Evolutionary conservation across 2,329 filamentous ascomycete species (phyloP).

Genomic region (Colletotrichum tanaceti): DNA sequence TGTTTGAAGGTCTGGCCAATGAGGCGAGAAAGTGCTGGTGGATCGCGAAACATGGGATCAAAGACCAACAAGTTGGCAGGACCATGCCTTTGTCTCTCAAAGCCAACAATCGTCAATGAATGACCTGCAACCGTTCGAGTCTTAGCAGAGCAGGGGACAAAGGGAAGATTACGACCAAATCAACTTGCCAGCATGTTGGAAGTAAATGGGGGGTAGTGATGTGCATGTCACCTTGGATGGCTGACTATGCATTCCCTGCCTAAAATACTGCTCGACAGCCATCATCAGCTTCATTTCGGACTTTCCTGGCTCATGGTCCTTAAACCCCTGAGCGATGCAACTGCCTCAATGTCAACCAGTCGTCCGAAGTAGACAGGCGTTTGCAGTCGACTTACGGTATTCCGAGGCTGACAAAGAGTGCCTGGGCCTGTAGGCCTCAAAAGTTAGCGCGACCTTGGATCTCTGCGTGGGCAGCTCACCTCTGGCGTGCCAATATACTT

Average conservation of each 20-base stretch:
- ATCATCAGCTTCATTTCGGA: conserved; percentile 69
- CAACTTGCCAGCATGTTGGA: conserved; percentile 79
- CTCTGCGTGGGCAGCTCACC: conserved; percentile 57
- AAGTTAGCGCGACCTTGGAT: neutral
- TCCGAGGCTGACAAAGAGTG: conserved; percentile 76
- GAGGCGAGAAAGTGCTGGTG: conserved; percentile 70
- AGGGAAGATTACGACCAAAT: neutral
- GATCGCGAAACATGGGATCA: conserved; percentile 84
- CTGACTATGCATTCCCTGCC: conserved; percentile 61
- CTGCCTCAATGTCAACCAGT: conserved; percentile 48
- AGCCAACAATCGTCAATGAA: conserved; percentile 88
- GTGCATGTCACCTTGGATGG: conserved; percentile 76
- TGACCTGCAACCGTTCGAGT: conserved; percentile 66
- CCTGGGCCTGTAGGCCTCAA: conserved; percentile 71
- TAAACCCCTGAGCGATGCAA: conserved; percentile 72
- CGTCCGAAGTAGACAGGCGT: neutral
- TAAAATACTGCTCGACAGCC: conserved; percentile 81
- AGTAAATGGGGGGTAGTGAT: conserved; percentile 83
- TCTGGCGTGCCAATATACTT: conserved; percentile 97
- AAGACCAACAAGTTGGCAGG: conserved; percentile 82
- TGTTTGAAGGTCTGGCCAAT: conserved; percentile 60
- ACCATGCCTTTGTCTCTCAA: conserved; percentile 77
- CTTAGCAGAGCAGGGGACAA: neutral
- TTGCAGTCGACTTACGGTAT: conserved; percentile 67
- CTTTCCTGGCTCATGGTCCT: conserved; percentile 58